Base-by-base conservation (phyloP, 2,329 filamentous ascomycete genomes). In the Diaporthe ilicicola region DNA sequence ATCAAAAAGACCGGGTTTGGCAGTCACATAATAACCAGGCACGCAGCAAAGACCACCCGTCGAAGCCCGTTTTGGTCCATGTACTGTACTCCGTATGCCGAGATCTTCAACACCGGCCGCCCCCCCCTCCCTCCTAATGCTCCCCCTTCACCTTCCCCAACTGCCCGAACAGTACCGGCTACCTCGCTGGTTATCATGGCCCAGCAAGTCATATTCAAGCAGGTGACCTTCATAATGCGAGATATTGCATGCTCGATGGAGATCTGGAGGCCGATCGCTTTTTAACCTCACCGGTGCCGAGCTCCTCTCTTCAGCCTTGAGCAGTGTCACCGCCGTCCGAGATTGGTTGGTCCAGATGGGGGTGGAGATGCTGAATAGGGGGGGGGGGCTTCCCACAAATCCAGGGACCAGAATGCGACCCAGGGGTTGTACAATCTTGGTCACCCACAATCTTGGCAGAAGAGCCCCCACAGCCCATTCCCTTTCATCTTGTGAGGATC, bases 381-480 rank as follows among this genome's bases (percentile, higher is more conserved):
- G 53, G 66, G 53, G 66, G 50, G 53, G 37, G 66, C 66, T 68
- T 59, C 27, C 53, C 66, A 68, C 66, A 59, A 59, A 68, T 68
- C 53, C 66, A 68, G 66, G 66, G 66, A 68, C 66, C 65, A 48
- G 53, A 50, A 51, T 50, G 53, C 66, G 66, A 50, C 66, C 66
- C 59, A 50, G 42, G 59, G 66, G 44, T 15, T 4, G 39, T 29
- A 67, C 65, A 67, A 56, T 67, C 65, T 67, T 64, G 59, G 39
- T 59, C 65, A 67, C 65, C 53, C 50, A 42, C 65, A 48, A n/a
- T 32, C 51, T 64, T 64, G 59, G 59, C 59, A 64, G 59, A 50
- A 37, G 19, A 55, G 53, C 53, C 66, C 53, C 66, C 66, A 68
- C 66, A 29, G 42, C 42, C 51, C 66, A 68, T 68, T 50, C 66